These are phyloP conservation scores for Cercospora sp. DNA, from an alignment of 2,329 filamentous ascomycete species.

Conservation along the genomic window DNA sequence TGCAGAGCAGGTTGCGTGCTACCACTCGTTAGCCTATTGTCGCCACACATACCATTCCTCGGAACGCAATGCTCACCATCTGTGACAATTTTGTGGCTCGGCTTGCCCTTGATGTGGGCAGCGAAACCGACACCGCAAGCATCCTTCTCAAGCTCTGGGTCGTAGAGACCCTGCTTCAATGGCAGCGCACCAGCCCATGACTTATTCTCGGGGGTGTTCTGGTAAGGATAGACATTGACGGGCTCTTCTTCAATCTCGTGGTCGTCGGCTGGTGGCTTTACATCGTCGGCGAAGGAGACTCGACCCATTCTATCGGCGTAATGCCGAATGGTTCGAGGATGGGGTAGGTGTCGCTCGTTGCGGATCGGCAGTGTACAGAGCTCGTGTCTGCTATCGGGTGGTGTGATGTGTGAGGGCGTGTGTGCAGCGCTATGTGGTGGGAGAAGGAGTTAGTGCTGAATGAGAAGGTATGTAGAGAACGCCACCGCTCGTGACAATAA, in stretches of 20 bases:
- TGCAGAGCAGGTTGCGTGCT: conserved; percentile 94
- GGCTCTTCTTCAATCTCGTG: conserved; percentile 55
- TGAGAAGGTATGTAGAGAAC: background rate
- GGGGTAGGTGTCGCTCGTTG: conserved; percentile 11
- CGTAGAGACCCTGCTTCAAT: conserved; percentile 97
- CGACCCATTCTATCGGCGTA: conserved; percentile 56
- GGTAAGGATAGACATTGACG: conserved; percentile 75
- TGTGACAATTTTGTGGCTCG: conserved; percentile 97
- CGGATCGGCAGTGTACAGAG: background rate
- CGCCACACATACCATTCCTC: background rate
- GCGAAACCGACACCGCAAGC: conserved; percentile 99
- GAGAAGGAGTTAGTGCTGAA: conserved; percentile 5
- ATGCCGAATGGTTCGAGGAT: conserved; percentile 45
- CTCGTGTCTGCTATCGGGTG: background rate
- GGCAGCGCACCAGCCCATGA: conserved; percentile 95
- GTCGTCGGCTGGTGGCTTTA: conserved; percentile 47
- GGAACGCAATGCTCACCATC: conserved; percentile 68
- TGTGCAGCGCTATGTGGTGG: conserved; percentile 10
- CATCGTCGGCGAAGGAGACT: conserved; percentile 55
- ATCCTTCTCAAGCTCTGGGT: conserved; percentile 96
- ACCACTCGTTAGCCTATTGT: conserved; percentile 12
- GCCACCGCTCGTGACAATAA: conserved; percentile 17
- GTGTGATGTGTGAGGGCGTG: conserved; percentile 1
- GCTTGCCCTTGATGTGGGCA: conserved; percentile 95
- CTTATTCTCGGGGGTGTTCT: conserved; percentile 74